Conservation (phyloP, 768 basidiomycete genomes). For the Termitomyces sp. region DNA sequence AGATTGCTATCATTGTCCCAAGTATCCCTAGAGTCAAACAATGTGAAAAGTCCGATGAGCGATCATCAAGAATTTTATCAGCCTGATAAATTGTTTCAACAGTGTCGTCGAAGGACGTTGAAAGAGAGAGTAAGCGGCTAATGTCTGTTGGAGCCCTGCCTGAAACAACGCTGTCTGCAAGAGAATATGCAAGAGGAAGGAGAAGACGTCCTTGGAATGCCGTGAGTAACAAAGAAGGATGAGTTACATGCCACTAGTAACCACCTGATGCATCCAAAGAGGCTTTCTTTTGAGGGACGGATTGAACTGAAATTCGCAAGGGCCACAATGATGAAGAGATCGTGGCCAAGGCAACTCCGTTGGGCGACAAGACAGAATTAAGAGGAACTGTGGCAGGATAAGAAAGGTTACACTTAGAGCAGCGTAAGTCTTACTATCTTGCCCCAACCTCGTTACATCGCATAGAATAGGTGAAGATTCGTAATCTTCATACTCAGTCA, state of each 20-base stretch:
- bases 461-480: conserved; percentile 42
- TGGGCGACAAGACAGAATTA: conserved; percentile 52
- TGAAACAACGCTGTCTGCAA: conserved; percentile 41
- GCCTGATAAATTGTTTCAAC: conserved; percentile 42
- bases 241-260: not conserved
- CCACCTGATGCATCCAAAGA: conserved; percentile 11
- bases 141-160: conserved; percentile 55
- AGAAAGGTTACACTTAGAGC: not conserved
- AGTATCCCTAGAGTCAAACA: conserved; percentile 38
- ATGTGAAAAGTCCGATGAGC: conserved; percentile 32
- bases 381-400: conserved; percentile 44
- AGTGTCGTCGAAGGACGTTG: conserved; percentile 35
- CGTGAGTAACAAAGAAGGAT: not conserved
- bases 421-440: conserved; percentile 38
- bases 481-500: conserved; percentile 47
- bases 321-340: conserved; percentile 39
- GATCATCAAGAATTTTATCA: conserved; percentile 39
- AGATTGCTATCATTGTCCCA: conserved; percentile 41
- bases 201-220: conserved; percentile 3
- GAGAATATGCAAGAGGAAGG: conserved; percentile 21
- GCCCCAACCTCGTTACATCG: conserved; percentile 34
- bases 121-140: conserved; percentile 45
- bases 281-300: conserved; percentile 32
- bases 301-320: conserved; percentile 34
- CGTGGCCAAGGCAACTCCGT: conserved; percentile 49